Percentiles rank a stretch among this genome's conserved stretches.
These are phyloP conservation scores for Xanthoconium stramineum DNA, from an alignment of 768 basidiomycete species.

Conservation along the genomic window DNA sequence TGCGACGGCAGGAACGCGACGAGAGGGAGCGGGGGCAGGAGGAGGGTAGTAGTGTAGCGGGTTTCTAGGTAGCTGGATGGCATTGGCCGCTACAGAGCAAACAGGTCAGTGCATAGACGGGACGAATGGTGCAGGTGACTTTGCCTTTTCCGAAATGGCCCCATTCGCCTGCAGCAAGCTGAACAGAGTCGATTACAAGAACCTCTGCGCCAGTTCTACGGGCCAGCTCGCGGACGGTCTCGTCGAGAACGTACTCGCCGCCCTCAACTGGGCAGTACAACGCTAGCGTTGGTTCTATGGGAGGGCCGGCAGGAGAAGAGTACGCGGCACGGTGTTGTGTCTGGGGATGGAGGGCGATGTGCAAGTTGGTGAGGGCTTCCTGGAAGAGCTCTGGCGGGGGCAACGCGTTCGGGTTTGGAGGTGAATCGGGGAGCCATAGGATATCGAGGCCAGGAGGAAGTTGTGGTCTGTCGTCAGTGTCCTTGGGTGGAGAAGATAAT, in stretches of 20 bases:
- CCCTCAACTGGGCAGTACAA: constrained; percentile 82
- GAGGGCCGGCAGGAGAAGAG: constrained; percentile 48
- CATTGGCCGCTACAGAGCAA: constrained; percentile 56
- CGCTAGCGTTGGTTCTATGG: constrained; percentile 77
- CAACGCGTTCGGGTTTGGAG: constrained; percentile 31
- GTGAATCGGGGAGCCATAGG: constrained; percentile 57
- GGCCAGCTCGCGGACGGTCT: constrained; percentile 76
- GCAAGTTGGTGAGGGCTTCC: constrained; percentile 70
- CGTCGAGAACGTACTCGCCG: constrained; percentile 77
- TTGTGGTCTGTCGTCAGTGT: constrained; percentile 35
- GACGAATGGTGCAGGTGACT: background rate
- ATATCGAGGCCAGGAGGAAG: constrained; percentile 58
- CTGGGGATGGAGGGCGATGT: constrained; percentile 77
- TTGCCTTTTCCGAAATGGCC: constrained; percentile 80
- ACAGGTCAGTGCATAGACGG: constrained; percentile 7
- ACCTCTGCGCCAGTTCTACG: constrained; percentile 74
- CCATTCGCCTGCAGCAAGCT: constrained; percentile 85
- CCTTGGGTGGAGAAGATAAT: constrained; percentile 7
- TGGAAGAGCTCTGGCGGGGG: constrained; percentile 77
- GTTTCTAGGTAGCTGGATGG: constrained; percentile 66
- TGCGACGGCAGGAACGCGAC: constrained; percentile 25
- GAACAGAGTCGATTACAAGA: constrained; percentile 77
- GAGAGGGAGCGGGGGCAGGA: constrained; percentile 27
- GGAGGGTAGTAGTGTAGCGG: constrained; percentile 64
- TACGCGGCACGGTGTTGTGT: constrained; percentile 73